Conservation (phyloP, 257 asterid species). For the Henckelia pumila region DNA sequence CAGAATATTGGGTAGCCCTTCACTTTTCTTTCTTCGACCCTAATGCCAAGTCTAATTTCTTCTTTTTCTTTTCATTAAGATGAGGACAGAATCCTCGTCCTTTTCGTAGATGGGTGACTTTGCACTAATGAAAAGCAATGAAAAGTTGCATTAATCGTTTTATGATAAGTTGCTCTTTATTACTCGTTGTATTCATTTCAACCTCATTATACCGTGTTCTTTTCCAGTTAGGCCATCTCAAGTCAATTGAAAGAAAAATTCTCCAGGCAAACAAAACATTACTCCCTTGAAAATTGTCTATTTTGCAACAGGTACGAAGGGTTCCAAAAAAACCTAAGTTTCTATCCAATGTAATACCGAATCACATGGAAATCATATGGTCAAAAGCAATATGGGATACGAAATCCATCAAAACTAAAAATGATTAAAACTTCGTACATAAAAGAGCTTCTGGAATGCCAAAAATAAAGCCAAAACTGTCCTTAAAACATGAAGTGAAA, state of each 20-base stretch:
- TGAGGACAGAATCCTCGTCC: background rate
- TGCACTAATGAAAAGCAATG: no score
- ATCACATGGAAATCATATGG: background rate
- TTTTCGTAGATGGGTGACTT: no score
- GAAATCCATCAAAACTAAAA: background rate
- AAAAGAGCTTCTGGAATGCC: background rate
- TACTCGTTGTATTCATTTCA: background rate
- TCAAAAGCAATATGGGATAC: background rate
- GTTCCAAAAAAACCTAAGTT: no score
- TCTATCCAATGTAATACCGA: background rate
- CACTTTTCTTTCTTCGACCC: background rate
- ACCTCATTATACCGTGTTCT: no score
- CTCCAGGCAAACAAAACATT: background rate
- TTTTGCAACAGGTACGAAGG: background rate
- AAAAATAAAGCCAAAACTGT: background rate
- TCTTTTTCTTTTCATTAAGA: background rate
- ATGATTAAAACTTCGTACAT: background rate
- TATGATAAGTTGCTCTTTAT: background rate
- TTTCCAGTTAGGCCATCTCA: background rate
- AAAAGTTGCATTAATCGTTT: background rate
- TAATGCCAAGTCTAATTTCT: background rate
- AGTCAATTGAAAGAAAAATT: background rate
- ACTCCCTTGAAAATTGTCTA: no score
- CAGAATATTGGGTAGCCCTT: background rate
- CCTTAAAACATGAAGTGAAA: background rate